phyloP scores from a whole-genome alignment of 2,329 filamentous ascomycete genomes.

The Parastagonospora nodorum region DNA sequence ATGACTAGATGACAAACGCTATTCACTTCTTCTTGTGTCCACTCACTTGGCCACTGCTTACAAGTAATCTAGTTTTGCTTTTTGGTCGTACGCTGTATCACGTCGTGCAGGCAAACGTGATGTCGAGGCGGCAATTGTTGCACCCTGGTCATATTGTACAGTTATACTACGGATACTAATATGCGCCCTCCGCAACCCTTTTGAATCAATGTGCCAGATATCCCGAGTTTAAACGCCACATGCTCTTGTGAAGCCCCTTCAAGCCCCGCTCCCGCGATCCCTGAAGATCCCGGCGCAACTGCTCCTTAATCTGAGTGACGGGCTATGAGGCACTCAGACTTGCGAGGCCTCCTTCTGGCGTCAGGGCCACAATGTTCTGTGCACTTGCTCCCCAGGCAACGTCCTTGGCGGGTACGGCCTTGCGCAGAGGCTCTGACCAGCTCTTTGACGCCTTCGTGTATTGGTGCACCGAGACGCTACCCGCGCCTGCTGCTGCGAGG shows the following conservation, averaged over 20 bases:
- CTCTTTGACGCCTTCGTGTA: conserved; percentile 85
- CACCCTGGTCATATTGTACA: conserved; percentile 12
- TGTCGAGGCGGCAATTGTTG: neutral
- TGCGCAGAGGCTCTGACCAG: conserved; percentile 86
- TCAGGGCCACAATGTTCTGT: conserved; percentile 74
- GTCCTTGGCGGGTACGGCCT: conserved; percentile 72
- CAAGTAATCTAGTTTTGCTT: neutral
- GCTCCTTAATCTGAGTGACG: conserved; percentile 1
- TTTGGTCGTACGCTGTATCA: neutral
- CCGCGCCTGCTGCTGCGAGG: conserved; percentile 78
- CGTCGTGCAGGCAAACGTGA: neutral
- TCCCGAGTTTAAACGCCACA: neutral
- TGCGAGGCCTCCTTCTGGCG: conserved; percentile 74
- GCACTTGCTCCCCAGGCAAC: conserved; percentile 79
- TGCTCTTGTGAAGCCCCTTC: conserved; percentile 1
- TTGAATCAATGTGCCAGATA: neutral
- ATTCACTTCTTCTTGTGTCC: neutral
- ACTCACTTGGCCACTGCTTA: too few species aligned
- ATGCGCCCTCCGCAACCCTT: conserved; percentile 4
- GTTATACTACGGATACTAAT: conserved; percentile 10
- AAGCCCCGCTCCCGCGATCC: neutral
- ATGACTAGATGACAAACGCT: neutral
- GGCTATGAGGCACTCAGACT: conserved; percentile 60
- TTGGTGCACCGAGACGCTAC: conserved; percentile 84
- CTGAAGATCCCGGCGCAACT: neutral